These are phyloP conservation scores for Magnaporthales sp. DNA, from an alignment of 2,329 filamentous ascomycete genomes.

Conservation along the genomic window DNA sequence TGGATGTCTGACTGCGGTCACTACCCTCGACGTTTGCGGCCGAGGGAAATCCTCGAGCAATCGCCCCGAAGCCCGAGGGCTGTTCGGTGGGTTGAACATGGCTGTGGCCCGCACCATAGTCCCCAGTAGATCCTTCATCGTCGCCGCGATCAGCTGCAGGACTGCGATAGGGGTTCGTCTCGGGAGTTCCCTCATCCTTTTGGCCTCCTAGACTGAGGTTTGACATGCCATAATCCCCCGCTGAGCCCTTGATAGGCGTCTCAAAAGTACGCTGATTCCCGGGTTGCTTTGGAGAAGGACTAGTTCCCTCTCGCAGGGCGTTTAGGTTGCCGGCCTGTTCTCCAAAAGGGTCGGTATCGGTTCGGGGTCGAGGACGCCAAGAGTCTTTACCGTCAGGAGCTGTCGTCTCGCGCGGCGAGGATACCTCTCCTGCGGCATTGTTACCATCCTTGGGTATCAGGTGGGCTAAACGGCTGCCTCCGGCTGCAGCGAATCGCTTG, in stretches of 20 bases:
- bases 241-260: constrained; percentile 44
- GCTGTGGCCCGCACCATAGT: constrained; percentile 44
- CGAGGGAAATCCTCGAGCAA: constrained; percentile 39
- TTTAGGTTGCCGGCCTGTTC: constrained; percentile 44
- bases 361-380: constrained; percentile 53
- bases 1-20: constrained; percentile 89
- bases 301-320: constrained; percentile 65
- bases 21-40: constrained; percentile 55
- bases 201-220: constrained; percentile 49
- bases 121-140: constrained; percentile 25
- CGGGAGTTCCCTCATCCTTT: constrained; percentile 68
- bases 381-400: constrained; percentile 29
- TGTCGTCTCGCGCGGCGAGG: constrained; percentile 39
- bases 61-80: constrained; percentile 41
- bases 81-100: constrained; percentile 35
- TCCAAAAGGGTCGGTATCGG: constrained; percentile 66
- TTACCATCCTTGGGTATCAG: constrained; percentile 68
- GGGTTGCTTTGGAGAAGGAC: constrained; percentile 29
- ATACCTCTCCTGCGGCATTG: constrained; percentile 41
- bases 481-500: constrained; percentile 63
- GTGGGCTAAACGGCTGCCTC: constrained; percentile 80
- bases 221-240: constrained; percentile 54
- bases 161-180: constrained; percentile 94
- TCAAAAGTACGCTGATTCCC: constrained; percentile 32
- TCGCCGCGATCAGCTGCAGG: constrained; percentile 64